Evolutionary conservation across 1,284 basidiomycete genomes (phyloP).

Genomic region (Meira miltonrushii): DNA sequence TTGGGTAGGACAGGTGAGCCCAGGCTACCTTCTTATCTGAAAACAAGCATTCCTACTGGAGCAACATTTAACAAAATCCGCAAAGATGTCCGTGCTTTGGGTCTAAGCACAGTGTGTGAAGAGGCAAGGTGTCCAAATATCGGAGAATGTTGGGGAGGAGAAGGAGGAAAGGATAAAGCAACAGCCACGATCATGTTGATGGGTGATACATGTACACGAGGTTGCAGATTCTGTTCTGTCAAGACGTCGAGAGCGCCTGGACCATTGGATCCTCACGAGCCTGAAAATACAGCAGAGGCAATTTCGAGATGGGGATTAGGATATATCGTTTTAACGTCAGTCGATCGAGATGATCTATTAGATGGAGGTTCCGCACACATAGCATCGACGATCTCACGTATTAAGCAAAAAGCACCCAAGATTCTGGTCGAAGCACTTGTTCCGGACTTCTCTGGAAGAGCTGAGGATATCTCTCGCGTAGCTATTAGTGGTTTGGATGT

Average conservation of each 20-base stretch:
- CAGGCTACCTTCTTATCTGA: constrained; percentile 82
- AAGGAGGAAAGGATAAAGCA: constrained; percentile 69
- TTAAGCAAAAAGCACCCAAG: constrained; percentile 87
- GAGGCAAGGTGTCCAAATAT: constrained; percentile 99
- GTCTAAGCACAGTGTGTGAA: constrained; percentile 93
- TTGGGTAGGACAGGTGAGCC: constrained; percentile 37
- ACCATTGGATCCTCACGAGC: constrained; percentile 91
- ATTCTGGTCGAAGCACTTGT: constrained; percentile 96
- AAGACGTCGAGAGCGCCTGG: constrained; percentile 86
- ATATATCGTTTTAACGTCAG: constrained; percentile 94
- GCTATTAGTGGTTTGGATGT: constrained; percentile 92
- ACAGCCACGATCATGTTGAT: constrained; percentile 92
- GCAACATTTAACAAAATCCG: constrained; percentile 86
- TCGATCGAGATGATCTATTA: constrained; percentile 89
- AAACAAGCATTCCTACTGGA: constrained; percentile 76
- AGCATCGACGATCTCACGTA: constrained; percentile 86
- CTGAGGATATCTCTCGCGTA: constrained; percentile 71
- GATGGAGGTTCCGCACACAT: constrained; percentile 93
- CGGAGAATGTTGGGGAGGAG: constrained; percentile 96
- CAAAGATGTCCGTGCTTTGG: constrained; percentile 84
- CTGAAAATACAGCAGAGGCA: constrained; percentile 96
- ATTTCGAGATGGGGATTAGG: constrained; percentile 97
- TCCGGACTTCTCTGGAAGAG: constrained; percentile 81
- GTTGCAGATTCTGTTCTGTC: constrained; percentile 94
- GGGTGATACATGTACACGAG: constrained; percentile 99